Conservation (phyloP, 495 filamentous ascomycete genomes). For the Aspergillus homomorphus region DNA sequence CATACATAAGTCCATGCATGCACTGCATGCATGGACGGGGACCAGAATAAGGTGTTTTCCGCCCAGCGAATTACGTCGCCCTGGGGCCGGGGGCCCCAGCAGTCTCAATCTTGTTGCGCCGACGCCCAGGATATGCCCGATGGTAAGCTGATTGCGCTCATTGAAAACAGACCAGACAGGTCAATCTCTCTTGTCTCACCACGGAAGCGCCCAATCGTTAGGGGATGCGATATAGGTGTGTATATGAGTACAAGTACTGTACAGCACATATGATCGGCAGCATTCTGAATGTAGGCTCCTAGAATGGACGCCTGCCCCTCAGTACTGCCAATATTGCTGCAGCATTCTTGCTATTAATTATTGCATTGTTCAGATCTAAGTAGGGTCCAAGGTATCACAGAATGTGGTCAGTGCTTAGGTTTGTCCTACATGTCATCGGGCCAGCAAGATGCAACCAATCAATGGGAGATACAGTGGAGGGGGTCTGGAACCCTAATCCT, state of each 20-base stretch:
- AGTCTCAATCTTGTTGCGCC: not conserved
- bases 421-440: constrained; percentile 8
- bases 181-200: not conserved
- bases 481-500: constrained; percentile 11
- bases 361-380: constrained; percentile 13
- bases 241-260: not conserved
- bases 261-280: not conserved
- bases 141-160: not conserved
- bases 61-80: constrained; percentile 3
- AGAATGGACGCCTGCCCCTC: constrained; percentile 2
- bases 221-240: not conserved
- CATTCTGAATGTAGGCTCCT: not conserved
- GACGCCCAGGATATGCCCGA: not conserved
- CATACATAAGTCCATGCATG: constrained; percentile 17
- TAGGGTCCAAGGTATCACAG: constrained; percentile 1
- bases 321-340: constrained; percentile 2
- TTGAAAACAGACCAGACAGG: not conserved
- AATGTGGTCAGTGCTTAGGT: constrained; percentile 18
- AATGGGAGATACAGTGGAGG: not conserved
- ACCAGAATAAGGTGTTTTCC: constrained; percentile 13
- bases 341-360: constrained; percentile 7
- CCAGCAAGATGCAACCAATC: not conserved
- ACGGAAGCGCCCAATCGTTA: not conserved
- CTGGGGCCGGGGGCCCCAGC: not conserved
- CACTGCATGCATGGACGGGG: constrained; percentile 19